phyloP scores from a whole-genome alignment of 2,329 filamentous ascomycete species.

The Cladosporium phlei region DNA sequence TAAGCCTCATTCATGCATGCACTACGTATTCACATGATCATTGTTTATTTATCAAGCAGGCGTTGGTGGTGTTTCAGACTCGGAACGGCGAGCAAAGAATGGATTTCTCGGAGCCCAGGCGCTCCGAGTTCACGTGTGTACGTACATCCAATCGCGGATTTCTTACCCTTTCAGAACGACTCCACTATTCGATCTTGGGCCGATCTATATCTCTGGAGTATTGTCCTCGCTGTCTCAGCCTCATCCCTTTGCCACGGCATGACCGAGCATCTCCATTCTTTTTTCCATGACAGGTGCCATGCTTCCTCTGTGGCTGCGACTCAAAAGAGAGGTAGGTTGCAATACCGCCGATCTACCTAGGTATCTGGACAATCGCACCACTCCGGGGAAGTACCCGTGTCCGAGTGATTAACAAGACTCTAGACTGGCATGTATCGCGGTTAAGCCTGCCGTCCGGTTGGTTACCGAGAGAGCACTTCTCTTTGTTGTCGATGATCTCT shows the following conservation, averaged over 20 bases:
- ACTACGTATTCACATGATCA: background rate
- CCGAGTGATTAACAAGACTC: background rate
- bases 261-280: conserved; percentile 11
- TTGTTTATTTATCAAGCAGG: conserved; percentile 5
- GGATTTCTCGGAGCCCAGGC: conserved; percentile 3
- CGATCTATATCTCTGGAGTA: background rate
- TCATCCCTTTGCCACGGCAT: conserved; percentile 6
- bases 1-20: background rate
- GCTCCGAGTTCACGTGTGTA: conserved; percentile 1
- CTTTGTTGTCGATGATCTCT: conserved; percentile 5
- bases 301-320: background rate
- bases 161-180: background rate
- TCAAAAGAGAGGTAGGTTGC: conserved; percentile 10
- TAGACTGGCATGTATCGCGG: conserved; percentile 7
- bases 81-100: conserved; percentile 5
- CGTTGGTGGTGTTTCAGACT: conserved; percentile 6
- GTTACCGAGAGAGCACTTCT: background rate
- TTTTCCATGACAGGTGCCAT: background rate
- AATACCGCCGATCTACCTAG: background rate
- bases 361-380: background rate
- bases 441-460: background rate
- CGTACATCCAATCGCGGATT: conserved; percentile 4
- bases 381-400: background rate
- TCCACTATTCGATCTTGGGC: background rate
- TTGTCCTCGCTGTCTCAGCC: conserved; percentile 14